Base-by-base conservation (phyloP, 768 basidiomycete genomes). In the Crepidotus variabilis region DNA sequence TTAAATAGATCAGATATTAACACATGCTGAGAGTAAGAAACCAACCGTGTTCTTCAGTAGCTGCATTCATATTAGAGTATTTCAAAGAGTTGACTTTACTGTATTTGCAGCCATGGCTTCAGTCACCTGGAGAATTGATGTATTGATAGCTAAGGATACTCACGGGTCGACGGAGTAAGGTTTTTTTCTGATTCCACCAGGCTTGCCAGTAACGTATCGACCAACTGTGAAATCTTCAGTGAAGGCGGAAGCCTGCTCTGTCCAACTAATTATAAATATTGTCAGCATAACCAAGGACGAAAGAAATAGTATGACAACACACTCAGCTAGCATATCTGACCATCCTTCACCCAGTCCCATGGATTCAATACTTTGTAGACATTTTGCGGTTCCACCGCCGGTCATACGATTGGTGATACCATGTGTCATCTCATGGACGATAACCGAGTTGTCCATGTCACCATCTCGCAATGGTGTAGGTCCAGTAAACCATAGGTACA, bases 281-380 rank as follows among this genome's bases (percentile, higher is more conserved):
- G 57, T 16, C 18, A 43, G 39, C 28, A 28, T 8, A 28, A 28
- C n/a, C 10, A 23, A n/a, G n/a, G n/a, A n/a, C n/a, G n/a, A n/a
- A n/a, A n/a, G n/a, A n/a, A n/a, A 10, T 16, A 39, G 24, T 20
- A 20, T 36, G 50, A 16, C 1, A 20, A 63, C 71, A 16, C 57
- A 77, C 75, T 71, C 69, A 2, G 78, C 75, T 70, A 78, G 66
- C 16, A 75, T 75, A 67, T 86, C 85, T 2, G 80, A 81, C 84
- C 85, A 87, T 13, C 83, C 85, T 67, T 89, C 87, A 46, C 85
- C 86, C 78, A 88, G 78, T 14, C 86, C 86, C n/a, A 82, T 82
- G 1, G 85, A 73, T 64, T 88, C 86, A 33, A 75, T 74, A 24
- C 77, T 83, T 63, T 85, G 81, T 57, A 88, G 70, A 71, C 87